phyloP scores from a whole-genome alignment of 108 stramenopile species.

The Nitzschia sp. region DNA sequence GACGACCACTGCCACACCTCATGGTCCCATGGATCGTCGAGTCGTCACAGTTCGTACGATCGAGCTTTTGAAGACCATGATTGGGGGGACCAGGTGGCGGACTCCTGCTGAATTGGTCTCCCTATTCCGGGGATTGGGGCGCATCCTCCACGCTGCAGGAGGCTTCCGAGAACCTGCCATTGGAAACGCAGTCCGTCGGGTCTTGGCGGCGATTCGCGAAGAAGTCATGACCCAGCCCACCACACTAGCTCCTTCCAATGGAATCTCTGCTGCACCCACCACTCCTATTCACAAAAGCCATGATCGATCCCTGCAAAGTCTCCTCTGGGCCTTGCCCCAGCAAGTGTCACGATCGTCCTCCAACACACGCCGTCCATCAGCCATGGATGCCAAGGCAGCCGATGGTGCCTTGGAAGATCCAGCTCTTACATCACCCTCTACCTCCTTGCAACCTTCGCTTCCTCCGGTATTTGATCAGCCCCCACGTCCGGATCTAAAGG shows the following conservation, averaged over 20 bases:
- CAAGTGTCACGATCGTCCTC: slow-evolving; percentile 38
- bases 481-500: slow-evolving; percentile 64
- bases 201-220: slow-evolving; percentile 80
- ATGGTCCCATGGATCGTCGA: slow-evolving; percentile 45
- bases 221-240: slow-evolving; percentile 41
- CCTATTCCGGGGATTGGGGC: slow-evolving; percentile 72
- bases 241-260: slow-evolving; percentile 4
- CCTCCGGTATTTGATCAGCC: slow-evolving; percentile 54
- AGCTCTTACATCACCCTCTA: neutral
- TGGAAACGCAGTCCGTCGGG: slow-evolving; percentile 76
- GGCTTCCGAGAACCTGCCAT: slow-evolving; percentile 83
- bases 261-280: slow-evolving; percentile 32
- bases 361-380: neutral
- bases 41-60: slow-evolving; percentile 66
- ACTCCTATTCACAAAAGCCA: slow-evolving; percentile 3
- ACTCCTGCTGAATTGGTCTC: slow-evolving; percentile 67
- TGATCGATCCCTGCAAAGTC: slow-evolving; percentile 64
- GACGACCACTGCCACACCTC: neutral
- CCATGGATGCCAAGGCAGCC: slow-evolving; percentile 30
- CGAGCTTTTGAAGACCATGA: slow-evolving; percentile 71
- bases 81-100: slow-evolving; percentile 83
- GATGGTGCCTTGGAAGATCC: slow-evolving; percentile 20
- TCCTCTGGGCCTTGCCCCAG: slow-evolving; percentile 86
- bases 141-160: slow-evolving; percentile 70
- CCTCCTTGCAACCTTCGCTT: slow-evolving; percentile 28